phyloP scores from a whole-genome alignment of 495 filamentous ascomycete species.

The Tetracladium marchalianum region DNA sequence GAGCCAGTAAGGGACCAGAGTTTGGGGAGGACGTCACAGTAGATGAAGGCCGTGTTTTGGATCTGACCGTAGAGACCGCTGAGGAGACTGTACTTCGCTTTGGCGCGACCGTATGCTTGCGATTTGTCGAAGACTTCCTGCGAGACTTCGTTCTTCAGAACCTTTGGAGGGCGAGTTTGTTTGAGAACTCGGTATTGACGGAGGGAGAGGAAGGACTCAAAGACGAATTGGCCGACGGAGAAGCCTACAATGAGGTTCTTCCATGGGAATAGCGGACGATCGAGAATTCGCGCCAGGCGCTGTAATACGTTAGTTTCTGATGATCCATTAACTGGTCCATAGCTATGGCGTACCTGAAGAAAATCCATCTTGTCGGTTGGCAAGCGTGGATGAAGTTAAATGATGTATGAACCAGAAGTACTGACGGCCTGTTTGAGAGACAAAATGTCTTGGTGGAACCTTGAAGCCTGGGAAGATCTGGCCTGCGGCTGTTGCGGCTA shows the following conservation, averaged over 20 bases:
- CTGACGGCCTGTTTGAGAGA: no score
- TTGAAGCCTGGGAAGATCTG: no score
- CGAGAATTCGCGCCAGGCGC: constrained; percentile 79
- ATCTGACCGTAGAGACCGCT: constrained; percentile 73
- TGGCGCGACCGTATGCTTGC: constrained; percentile 86
- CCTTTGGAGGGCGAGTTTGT: constrained; percentile 68
- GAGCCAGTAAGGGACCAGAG: constrained; percentile 76
- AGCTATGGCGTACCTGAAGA: constrained; percentile 33
- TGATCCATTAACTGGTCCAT: no score
- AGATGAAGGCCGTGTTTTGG: constrained; percentile 79
- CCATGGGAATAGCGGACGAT: constrained; percentile 92
- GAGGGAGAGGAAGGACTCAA: constrained; percentile 75
- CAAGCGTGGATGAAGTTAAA: neutral
- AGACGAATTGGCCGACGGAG: constrained; percentile 74
- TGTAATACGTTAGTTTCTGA: constrained; percentile 26
- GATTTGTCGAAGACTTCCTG: constrained; percentile 83
- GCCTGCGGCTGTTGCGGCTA: no score
- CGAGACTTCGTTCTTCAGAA: constrained; percentile 74
- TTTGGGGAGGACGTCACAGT: constrained; percentile 81
- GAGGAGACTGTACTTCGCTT: constrained; percentile 78
- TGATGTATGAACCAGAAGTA: no score
- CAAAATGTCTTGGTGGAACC: no score
- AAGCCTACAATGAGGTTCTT: constrained; percentile 93
- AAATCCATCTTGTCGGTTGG: constrained; percentile 32
- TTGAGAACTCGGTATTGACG: constrained; percentile 83